phyloP scores from a whole-genome alignment of 2,329 filamentous ascomycete genomes.

The Botrytis medusae region DNA sequence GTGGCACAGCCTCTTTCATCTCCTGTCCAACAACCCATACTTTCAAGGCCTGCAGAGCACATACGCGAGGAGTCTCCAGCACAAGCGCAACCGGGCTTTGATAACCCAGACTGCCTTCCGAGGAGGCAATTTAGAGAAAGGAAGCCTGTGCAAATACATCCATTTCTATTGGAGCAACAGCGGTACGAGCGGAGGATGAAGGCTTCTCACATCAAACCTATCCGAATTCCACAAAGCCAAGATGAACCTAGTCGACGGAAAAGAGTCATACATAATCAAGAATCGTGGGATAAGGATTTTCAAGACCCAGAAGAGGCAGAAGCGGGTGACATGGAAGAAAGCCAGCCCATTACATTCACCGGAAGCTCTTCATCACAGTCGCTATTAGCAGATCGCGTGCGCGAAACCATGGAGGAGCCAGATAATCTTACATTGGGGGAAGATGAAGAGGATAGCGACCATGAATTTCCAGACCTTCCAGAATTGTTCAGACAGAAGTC shows the following conservation, averaged over 20 bases:
- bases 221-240: constrained; percentile 34
- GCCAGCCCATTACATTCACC: constrained; percentile 32
- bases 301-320: constrained; percentile 27
- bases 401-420: neutral
- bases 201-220: constrained; percentile 36
- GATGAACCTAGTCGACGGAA: constrained; percentile 25
- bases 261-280: constrained; percentile 21
- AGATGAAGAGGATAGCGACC: constrained; percentile 29
- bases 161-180: constrained; percentile 39
- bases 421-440: neutral
- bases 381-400: neutral
- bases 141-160: constrained; percentile 40
- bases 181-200: constrained; percentile 37
- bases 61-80: neutral
- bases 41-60: neutral
- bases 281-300: constrained; percentile 33
- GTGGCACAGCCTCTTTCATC: neutral
- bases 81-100: neutral
- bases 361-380: constrained; percentile 28
- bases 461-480: constrained; percentile 38
- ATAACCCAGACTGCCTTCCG: neutral
- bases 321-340: constrained; percentile 28
- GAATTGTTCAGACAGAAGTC: constrained; percentile 28
- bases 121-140: constrained; percentile 30
- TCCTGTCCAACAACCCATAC: neutral